A percentile compares a stretch with the other conserved stretches of the same genome.
phyloP scores from a whole-genome alignment of 2,329 filamentous ascomycete genomes.

The Sporothrix curviconia region DNA sequence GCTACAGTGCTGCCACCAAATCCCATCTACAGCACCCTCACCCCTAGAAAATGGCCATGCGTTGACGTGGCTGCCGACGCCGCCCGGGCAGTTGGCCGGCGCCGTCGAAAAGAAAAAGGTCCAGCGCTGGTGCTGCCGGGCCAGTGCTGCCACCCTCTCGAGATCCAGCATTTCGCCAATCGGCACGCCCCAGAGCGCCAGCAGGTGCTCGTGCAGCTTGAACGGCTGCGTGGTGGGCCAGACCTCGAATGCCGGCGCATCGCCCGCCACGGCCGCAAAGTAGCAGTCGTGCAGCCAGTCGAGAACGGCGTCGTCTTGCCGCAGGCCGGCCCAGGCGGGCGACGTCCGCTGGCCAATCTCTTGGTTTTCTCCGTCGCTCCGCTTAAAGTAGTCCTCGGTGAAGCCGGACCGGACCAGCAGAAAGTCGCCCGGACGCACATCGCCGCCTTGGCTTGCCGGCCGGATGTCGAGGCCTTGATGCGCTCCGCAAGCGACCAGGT shows the following conservation, averaged over 20 bases:
- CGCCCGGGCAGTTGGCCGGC: slow-evolving; percentile 10
- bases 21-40: background rate
- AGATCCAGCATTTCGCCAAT: slow-evolving; percentile 40
- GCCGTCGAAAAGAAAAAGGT: slow-evolving; percentile 10
- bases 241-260: slow-evolving; percentile 46
- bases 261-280: slow-evolving; percentile 51
- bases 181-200: slow-evolving; percentile 20
- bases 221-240: slow-evolving; percentile 25
- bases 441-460: slow-evolving; percentile 23
- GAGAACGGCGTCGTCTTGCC: slow-evolving; percentile 41
- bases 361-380: slow-evolving; percentile 21
- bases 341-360: background rate
- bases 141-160: slow-evolving; percentile 23
- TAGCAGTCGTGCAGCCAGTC: slow-evolving; percentile 51
- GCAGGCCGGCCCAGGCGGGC: slow-evolving; percentile 36
- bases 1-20: no score
- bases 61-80: slow-evolving; percentile 11
- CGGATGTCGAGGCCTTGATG: slow-evolving; percentile 26
- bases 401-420: slow-evolving; percentile 51
- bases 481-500: slow-evolving; percentile 38
- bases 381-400: slow-evolving; percentile 36
- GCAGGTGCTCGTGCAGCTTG: slow-evolving; percentile 18
- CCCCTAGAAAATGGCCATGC: slow-evolving; percentile 9
- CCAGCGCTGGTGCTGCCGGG: background rate
- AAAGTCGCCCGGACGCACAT: slow-evolving; percentile 46